Evolutionary conservation across 2,329 filamentous ascomycete species (phyloP).

Genomic region (Sporothrix curviconia): DNA sequence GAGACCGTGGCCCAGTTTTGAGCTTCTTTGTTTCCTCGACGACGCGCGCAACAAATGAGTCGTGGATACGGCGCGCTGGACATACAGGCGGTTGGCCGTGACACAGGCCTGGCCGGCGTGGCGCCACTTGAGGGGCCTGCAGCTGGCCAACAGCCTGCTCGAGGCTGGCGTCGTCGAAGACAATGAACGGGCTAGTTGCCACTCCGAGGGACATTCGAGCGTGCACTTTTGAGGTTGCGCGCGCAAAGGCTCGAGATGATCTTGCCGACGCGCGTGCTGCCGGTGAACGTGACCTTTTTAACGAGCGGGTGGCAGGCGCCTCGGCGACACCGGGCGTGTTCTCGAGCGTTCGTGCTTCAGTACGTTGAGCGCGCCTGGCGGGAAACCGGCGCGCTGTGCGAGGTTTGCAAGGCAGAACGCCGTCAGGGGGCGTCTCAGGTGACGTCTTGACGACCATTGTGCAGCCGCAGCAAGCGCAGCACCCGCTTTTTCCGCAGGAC

Average conservation of each 20-base stretch:
- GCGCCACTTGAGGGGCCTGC: constrained; percentile 32
- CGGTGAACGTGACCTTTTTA: constrained; percentile 70
- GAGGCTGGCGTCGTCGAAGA: constrained; percentile 62
- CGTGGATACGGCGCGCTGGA: constrained; percentile 57
- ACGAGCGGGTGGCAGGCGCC: constrained; percentile 36
- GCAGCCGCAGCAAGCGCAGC: constrained; percentile 66
- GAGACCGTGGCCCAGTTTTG: constrained; percentile 55
- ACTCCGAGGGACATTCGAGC: constrained; percentile 65
- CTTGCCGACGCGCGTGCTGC: constrained; percentile 62
- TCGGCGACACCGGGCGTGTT: constrained; percentile 41
- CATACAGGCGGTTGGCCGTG: constrained; percentile 58
- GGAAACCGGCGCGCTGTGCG: constrained; percentile 65
- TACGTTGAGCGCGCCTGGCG: constrained; percentile 60
- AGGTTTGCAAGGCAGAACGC: constrained; percentile 63
- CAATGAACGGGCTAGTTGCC: constrained; percentile 63
- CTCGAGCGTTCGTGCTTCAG: constrained; percentile 38
- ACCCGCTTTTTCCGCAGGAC: constrained; percentile 59
- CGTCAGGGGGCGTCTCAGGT: constrained; percentile 68
- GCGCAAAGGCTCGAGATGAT: constrained; percentile 59
- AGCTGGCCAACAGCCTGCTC: constrained; percentile 48
- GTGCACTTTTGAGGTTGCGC: constrained; percentile 61
- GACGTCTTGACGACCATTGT: constrained; percentile 69
- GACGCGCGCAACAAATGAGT: constrained; percentile 25
- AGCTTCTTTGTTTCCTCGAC: constrained; percentile 46
- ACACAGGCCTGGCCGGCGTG: constrained; percentile 61